Conservation (phyloP, 2,329 filamentous ascomycete genomes). For the Stagonosporopsis tanaceti region DNA sequence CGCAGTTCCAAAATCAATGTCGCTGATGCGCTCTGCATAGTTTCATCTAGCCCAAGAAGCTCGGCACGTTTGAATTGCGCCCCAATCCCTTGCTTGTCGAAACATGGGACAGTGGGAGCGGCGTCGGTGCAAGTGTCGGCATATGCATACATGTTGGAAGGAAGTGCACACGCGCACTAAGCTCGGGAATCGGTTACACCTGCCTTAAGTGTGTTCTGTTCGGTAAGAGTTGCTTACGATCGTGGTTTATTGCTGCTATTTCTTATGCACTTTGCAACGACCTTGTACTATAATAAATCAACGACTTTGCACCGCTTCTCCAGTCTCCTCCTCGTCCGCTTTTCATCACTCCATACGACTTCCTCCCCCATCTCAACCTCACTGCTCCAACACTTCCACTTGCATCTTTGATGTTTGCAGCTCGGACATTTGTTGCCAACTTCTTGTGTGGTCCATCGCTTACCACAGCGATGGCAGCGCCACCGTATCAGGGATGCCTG, state of each 20-base stretch:
- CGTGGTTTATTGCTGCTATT: background rate
- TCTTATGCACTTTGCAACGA: background rate
- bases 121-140: background rate
- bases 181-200: background rate
- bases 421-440: constrained; percentile 4
- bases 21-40: background rate
- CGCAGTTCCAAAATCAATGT: background rate
- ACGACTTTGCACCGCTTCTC: background rate
- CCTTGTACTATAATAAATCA: background rate
- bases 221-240: background rate
- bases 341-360: background rate
- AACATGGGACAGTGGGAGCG: background rate
- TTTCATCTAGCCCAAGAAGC: background rate
- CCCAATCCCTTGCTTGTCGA: background rate
- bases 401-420: constrained; percentile 1
- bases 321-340: background rate
- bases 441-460: constrained; percentile 5
- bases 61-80: background rate
- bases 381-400: constrained; percentile 3
- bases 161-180: background rate
- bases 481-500: background rate
- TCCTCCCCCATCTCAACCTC: background rate
- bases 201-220: background rate
- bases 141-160: background rate
- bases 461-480: constrained; percentile 8